Conservation (phyloP, 2,329 filamentous ascomycete genomes). For the Sporothrix phasma region DNA sequence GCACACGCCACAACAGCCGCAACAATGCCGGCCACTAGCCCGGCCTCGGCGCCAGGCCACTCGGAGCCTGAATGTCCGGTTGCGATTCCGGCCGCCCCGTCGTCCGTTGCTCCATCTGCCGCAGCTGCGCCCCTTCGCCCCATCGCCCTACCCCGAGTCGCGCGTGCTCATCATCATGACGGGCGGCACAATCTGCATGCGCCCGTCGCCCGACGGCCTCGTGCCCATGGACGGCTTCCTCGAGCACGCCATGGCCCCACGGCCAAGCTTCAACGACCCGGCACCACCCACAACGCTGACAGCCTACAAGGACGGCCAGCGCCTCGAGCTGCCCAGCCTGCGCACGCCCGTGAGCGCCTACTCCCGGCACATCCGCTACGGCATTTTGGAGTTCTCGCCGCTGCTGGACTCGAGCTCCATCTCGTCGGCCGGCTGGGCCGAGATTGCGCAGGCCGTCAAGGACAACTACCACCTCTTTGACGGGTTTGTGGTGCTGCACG, state of each 20-base stretch:
- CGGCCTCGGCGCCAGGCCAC: neutral
- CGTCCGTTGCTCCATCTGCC: neutral
- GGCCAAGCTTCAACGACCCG: slow-evolving; percentile 77
- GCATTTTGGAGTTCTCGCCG: slow-evolving; percentile 73
- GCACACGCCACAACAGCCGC: neutral
- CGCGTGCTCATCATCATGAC: slow-evolving; percentile 86
- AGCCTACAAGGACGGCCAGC: slow-evolving; percentile 41
- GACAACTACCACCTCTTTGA: slow-evolving; percentile 85
- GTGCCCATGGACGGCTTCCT: slow-evolving; percentile 74
- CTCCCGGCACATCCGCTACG: slow-evolving; percentile 71
- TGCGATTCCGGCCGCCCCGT: neutral
- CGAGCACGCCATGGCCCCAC: slow-evolving; percentile 68
- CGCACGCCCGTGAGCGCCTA: slow-evolving; percentile 74
- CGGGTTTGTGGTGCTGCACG: slow-evolving; percentile 83
- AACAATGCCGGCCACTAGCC: slow-evolving; percentile 6
- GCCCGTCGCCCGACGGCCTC: slow-evolving; percentile 66
- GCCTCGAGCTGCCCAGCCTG: slow-evolving; percentile 52
- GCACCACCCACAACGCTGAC: slow-evolving; percentile 41
- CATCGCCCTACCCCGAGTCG: slow-evolving; percentile 51
- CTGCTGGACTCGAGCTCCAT: slow-evolving; percentile 86
- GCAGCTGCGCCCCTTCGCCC: neutral
- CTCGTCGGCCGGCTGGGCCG: slow-evolving; percentile 73
- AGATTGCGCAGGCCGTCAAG: slow-evolving; percentile 69
- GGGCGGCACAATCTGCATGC: slow-evolving; percentile 86
- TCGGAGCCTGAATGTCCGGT: neutral